phyloP scores from a whole-genome alignment of 2,329 filamentous ascomycete species.

The Paecilomyces fulvus region DNA sequence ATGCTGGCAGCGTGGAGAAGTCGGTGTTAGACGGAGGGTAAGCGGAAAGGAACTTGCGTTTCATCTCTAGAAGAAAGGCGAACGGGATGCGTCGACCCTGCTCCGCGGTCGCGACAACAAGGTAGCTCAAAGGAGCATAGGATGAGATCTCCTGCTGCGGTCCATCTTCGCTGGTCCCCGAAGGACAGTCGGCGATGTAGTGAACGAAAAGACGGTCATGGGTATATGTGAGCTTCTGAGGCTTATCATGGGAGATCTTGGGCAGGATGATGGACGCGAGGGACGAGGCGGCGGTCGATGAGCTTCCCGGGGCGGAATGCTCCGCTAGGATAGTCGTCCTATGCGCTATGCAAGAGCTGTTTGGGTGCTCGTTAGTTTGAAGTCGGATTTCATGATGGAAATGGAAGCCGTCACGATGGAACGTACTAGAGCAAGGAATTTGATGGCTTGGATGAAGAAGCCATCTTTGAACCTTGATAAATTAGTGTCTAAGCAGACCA shows the following conservation, averaged over 20 bases:
- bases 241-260: constrained; percentile 72
- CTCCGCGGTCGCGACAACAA: constrained; percentile 74
- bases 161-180: constrained; percentile 42
- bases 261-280: constrained; percentile 91
- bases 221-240: constrained; percentile 89
- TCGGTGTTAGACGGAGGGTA: constrained; percentile 61
- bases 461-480: constrained; percentile 43
- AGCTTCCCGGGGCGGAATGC: constrained; percentile 78
- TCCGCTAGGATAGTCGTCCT: constrained; percentile 88
- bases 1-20: constrained; percentile 71
- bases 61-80: constrained; percentile 83
- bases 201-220: constrained; percentile 90
- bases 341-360: constrained; percentile 86
- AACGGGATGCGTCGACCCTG: constrained; percentile 86
- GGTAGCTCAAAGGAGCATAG: constrained; percentile 78
- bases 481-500: background rate
- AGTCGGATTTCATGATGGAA: constrained; percentile 3
- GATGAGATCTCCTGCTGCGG: constrained; percentile 41
- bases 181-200: constrained; percentile 80
- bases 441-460: constrained; percentile 58
- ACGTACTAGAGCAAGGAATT: constrained; percentile 68
- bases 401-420: background rate
- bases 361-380: constrained; percentile 6
- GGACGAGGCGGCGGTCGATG: constrained; percentile 74
- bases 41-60: constrained; percentile 70